Conservation (phyloP, 768 basidiomycete species). For the Suillus hirtellus region DNA sequence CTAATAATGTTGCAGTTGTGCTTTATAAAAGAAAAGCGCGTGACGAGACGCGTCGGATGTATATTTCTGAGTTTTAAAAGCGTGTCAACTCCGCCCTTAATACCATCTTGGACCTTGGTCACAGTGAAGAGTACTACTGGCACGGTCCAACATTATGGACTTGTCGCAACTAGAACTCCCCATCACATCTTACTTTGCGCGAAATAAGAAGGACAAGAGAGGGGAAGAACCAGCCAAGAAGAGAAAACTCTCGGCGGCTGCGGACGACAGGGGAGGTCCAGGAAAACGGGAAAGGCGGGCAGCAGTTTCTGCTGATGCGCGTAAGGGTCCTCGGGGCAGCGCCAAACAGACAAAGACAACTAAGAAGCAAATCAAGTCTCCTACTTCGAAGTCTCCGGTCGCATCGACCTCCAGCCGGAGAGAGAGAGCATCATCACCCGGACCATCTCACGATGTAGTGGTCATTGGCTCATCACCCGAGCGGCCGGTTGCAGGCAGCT, state of each 20-base stretch:
- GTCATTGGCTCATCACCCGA: background rate
- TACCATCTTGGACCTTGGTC: too few species aligned
- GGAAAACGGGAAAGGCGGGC: slow-evolving; percentile 23
- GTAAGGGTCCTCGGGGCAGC: background rate
- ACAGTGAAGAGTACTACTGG: background rate
- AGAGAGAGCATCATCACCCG: background rate
- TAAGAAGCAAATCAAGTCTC: background rate
- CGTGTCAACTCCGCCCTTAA: slow-evolving; percentile 41
- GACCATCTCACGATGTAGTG: background rate
- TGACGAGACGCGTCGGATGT: slow-evolving; percentile 22
- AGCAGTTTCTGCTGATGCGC: background rate
- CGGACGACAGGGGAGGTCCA: slow-evolving; percentile 10
- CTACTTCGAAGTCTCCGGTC: background rate
- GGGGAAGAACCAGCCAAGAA: slow-evolving; percentile 12
- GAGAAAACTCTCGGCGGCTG: background rate
- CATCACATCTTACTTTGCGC: slow-evolving; percentile 29
- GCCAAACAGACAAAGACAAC: background rate
- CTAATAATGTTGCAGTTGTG: background rate
- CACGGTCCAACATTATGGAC: slow-evolving; percentile 23
- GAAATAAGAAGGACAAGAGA: slow-evolving; percentile 14
- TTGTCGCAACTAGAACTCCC: slow-evolving; percentile 36
- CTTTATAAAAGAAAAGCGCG: slow-evolving; percentile 8
- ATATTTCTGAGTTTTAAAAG: slow-evolving; percentile 34
- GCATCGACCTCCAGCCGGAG: background rate
- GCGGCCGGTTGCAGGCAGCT: background rate